Evolutionary conservation across 345 rosid genomes (phyloP), one percentile per base, ranked within the genome.

Genomic region (Bruguiera sexangula): DNA sequence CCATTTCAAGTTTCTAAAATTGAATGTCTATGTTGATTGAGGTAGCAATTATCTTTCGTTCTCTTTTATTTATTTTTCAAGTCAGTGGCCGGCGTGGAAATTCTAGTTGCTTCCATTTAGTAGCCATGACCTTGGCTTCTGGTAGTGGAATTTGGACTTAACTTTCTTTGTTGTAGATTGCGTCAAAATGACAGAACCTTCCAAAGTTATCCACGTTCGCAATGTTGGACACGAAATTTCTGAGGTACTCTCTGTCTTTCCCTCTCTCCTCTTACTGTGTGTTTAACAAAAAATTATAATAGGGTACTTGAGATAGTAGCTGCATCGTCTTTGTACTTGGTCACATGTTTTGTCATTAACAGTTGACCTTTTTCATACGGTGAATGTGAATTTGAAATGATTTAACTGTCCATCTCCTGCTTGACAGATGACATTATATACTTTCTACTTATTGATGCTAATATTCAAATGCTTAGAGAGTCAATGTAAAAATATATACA

Each of bases 161-260:
- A 24, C 24, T 18, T 31, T 10, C 18, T 53, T 26, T 60, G 7
- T 60, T 74, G 72, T 67, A 74, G 72, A 26, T 43, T 8, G 56
- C 8, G 52, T 66, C 13, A 24, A 60, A 74, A 95, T 95, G 98
- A 73, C 94, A 19, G 99, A 95, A 55, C 89, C 97, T 51, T 95
- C 99, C 50, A 95, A 95, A 83, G 99, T 95, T 59, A 85, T 95
- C 75, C 99, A 95, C 62, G 96, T 92, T 74, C 99, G 99, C 63
- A 95, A 95, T 74, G 97, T 95, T 27, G 99, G 98, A 32, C 98
- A 90, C 75, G 98, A 90, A 77, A 92, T 95, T 76, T 88, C 99
- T 69, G 98, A 95, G 85, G 98, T 93, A 85, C 60, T 24, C 32
- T 22, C 68, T 51, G 67, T 60, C 64, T 70, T 58, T 53, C 55